Percentiles rank a stretch among this genome's conserved stretches.
Evolutionary conservation across 1,139 yeast genomes (phyloP).

Genomic region (Suhomyces yuchorum): DNA sequence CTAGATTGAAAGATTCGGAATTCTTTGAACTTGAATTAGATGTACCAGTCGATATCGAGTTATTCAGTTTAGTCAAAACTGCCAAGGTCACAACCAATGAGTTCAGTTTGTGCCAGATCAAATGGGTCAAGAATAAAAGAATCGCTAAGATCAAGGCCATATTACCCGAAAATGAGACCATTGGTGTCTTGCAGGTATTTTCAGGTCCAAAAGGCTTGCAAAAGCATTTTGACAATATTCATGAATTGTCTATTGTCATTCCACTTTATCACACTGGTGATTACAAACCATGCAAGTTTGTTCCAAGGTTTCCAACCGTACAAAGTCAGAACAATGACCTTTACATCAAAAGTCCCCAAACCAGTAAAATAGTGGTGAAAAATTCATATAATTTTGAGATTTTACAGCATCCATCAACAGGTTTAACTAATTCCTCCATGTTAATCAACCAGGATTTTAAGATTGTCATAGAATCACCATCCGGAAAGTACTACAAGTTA

Average conservation of each 20-base stretch:
- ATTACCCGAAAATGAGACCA: constrained; percentile 64
- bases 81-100: constrained; percentile 54
- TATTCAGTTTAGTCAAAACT: constrained; percentile 56
- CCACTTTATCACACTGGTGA: constrained; percentile 78
- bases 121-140: constrained; percentile 66
- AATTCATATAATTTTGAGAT: constrained; percentile 67
- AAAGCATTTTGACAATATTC: constrained; percentile 59
- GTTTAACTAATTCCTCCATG: constrained; percentile 43
- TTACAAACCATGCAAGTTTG: constrained; percentile 58
- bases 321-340: constrained; percentile 72
- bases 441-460: constrained; percentile 49
- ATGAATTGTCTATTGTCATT: constrained; percentile 72
- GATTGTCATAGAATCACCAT: constrained; percentile 78
- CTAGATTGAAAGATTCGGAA: constrained; percentile 73
- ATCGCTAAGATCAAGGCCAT: constrained; percentile 78
- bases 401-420: constrained; percentile 64
- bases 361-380: constrained; percentile 56
- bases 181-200: constrained; percentile 76
- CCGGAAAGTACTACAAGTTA: constrained; percentile 73
- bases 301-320: constrained; percentile 71
- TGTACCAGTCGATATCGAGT: constrained; percentile 69
- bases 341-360: constrained; percentile 84
- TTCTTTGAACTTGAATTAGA: constrained; percentile 74
- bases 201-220: constrained; percentile 70
- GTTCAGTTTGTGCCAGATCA: constrained; percentile 71